Evolutionary conservation across 345 rosid species (phyloP).

Genomic region (Hibiscus trionum): DNA sequence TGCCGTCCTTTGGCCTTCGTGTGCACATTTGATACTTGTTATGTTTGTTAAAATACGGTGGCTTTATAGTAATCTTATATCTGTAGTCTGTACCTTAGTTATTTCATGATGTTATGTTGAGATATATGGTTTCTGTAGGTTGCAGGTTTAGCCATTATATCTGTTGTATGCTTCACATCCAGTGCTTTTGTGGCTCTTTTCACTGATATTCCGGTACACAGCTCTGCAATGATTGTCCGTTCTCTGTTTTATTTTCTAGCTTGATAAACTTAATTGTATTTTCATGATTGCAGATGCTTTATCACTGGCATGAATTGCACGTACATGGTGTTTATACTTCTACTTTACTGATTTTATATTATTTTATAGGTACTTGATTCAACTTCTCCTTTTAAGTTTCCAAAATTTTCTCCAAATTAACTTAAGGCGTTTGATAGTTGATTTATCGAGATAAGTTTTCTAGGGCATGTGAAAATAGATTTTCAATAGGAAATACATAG

Average conservation of each 20-base stretch:
- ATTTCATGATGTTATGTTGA: background rate
- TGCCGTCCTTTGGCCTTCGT: background rate
- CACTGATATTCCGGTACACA: conserved; percentile 44
- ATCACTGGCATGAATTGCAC: conserved; percentile 31
- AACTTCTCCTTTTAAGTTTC: conserved; percentile 12
- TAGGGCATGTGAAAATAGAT: background rate
- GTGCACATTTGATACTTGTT: background rate
- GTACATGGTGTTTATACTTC: conserved; percentile 24
- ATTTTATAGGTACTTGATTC: conserved; percentile 44
- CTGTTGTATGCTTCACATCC: conserved; percentile 48
- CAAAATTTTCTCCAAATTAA: background rate
- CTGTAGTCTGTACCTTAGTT: background rate
- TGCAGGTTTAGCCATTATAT: conserved; percentile 54
- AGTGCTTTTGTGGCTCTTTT: conserved; percentile 41
- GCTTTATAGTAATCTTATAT: background rate
- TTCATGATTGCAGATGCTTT: conserved; percentile 39
- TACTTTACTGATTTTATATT: conserved; percentile 37
- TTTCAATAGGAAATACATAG: no score
- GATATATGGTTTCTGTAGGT: conserved; percentile 32
- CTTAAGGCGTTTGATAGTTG: background rate
- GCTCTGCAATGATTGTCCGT: background rate
- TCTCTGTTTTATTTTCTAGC: conserved; percentile 4
- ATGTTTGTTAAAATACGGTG: background rate
- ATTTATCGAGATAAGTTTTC: conserved; percentile 14
- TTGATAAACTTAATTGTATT: background rate